Evolutionary conservation across 495 filamentous ascomycete species (phyloP).

Genomic region (Trichodelitschia bisporula): DNA sequence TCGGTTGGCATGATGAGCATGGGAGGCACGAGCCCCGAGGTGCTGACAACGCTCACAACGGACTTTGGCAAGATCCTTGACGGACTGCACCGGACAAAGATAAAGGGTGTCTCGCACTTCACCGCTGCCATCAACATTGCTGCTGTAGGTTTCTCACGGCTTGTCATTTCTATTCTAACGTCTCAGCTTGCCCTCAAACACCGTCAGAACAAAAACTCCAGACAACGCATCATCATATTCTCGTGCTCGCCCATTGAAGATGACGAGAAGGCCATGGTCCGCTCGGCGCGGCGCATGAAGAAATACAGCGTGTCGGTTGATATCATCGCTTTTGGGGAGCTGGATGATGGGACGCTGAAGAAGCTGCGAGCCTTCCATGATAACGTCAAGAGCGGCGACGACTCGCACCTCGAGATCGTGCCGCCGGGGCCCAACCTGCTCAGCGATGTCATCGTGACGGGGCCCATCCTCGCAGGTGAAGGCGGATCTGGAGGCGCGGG

Average conservation of each 20-base stretch:
- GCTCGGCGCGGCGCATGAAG: slow-evolving; percentile 94
- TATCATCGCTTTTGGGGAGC: slow-evolving; percentile 80
- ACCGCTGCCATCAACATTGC: slow-evolving; percentile 88
- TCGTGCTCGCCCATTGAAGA: slow-evolving; percentile 80
- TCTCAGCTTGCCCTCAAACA: slow-evolving; percentile 84
- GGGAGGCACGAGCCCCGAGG: slow-evolving; percentile 90
- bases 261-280: slow-evolving; percentile 65
- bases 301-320: slow-evolving; percentile 82
- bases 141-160: slow-evolving; percentile 27
- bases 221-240: slow-evolving; percentile 87
- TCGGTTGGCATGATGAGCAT: slow-evolving; percentile 97
- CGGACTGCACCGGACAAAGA: slow-evolving; percentile 83
- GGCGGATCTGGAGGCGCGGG: slow-evolving; percentile 18
- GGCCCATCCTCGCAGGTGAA: slow-evolving; percentile 61
- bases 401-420: slow-evolving; percentile 74
- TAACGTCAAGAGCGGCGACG: slow-evolving; percentile 69
- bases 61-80: slow-evolving; percentile 89
- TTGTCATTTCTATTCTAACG: slow-evolving; percentile 2
- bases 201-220: slow-evolving; percentile 85
- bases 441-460: slow-evolving; percentile 77
- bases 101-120: slow-evolving; percentile 63
- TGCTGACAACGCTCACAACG: slow-evolving; percentile 81
- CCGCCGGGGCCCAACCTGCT: slow-evolving; percentile 76
- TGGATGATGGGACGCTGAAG: slow-evolving; percentile 69
- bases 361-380: slow-evolving; percentile 88